phyloP scores from a whole-genome alignment of 768 basidiomycete genomes.

The Piloderma croceum region DNA sequence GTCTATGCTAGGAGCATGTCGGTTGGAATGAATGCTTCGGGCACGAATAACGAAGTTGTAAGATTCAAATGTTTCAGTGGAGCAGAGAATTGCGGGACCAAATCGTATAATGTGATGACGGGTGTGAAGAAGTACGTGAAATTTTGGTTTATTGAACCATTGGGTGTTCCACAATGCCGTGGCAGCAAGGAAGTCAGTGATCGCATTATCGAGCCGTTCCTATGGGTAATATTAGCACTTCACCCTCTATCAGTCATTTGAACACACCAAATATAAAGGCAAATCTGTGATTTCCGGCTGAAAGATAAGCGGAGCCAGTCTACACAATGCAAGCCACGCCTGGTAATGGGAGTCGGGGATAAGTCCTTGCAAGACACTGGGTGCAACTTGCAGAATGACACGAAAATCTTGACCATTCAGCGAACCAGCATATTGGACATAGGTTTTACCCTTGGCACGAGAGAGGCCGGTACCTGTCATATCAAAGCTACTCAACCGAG shows the following conservation, averaged over 20 bases:
- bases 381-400: slow-evolving; percentile 11
- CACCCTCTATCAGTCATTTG: not conserved
- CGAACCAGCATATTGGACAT: slow-evolving; percentile 10
- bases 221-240: slow-evolving; percentile 2
- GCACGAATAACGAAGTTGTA: slow-evolving; percentile 20
- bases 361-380: slow-evolving; percentile 11
- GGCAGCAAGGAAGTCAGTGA: slow-evolving; percentile 15
- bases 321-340: slow-evolving; percentile 2
- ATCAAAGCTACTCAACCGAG: not conserved
- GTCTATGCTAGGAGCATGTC: slow-evolving; percentile 20
- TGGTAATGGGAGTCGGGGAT: not conserved
- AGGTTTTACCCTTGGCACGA: not conserved
- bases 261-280: not conserved
- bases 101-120: slow-evolving; percentile 20
- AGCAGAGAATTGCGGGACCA: slow-evolving; percentile 24
- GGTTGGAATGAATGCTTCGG: slow-evolving; percentile 16
- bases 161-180: slow-evolving; percentile 16
- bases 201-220: slow-evolving; percentile 7
- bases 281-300: slow-evolving; percentile 4
- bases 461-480: slow-evolving; percentile 2
- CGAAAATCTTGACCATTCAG: slow-evolving; percentile 18
- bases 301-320: slow-evolving; percentile 3
- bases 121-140: slow-evolving; percentile 23
- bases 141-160: slow-evolving; percentile 23
- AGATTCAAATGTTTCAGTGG: slow-evolving; percentile 23